Conservation (phyloP, 805 yeast species). For the Crinitomyces ghanaensis region DNA sequence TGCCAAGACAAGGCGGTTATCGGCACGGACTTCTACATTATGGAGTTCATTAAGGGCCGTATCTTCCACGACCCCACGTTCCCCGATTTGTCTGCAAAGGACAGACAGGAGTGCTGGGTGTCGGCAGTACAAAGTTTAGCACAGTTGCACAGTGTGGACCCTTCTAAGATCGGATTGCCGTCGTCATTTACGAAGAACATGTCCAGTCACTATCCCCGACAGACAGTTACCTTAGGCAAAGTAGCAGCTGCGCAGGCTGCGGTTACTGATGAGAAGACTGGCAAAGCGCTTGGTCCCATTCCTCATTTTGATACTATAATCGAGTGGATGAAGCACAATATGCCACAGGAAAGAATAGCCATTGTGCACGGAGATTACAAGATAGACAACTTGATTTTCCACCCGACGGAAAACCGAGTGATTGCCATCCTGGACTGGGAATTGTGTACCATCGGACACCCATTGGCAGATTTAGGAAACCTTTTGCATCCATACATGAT, state of each 20-base stretch:
- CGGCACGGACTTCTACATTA: slow-evolving; percentile 47
- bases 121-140: slow-evolving; percentile 38
- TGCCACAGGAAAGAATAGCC: slow-evolving; percentile 37
- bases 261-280: slow-evolving; percentile 20
- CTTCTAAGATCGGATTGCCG: slow-evolving; percentile 37
- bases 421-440: slow-evolving; percentile 58
- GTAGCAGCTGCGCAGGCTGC: slow-evolving; percentile 32
- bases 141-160: slow-evolving; percentile 40
- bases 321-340: slow-evolving; percentile 31
- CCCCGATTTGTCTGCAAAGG: slow-evolving; percentile 26
- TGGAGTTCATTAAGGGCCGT: slow-evolving; percentile 49
- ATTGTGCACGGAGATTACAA: slow-evolving; percentile 57
- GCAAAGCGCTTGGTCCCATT: slow-evolving; percentile 32
- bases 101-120: slow-evolving; percentile 31
- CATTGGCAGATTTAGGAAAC: slow-evolving; percentile 50
- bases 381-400: slow-evolving; percentile 50
- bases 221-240: slow-evolving; percentile 33
- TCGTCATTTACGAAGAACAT: slow-evolving; percentile 29
- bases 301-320: slow-evolving; percentile 36
- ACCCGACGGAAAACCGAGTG: slow-evolving; percentile 39
- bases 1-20: slow-evolving; percentile 46
- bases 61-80: slow-evolving; percentile 44
- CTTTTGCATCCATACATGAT: slow-evolving; percentile 43
- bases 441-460: slow-evolving; percentile 53
- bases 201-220: slow-evolving; percentile 41